Evolutionary conservation across 2,329 filamentous ascomycete genomes (phyloP).

Genomic region (Alternaria arbusti): DNA sequence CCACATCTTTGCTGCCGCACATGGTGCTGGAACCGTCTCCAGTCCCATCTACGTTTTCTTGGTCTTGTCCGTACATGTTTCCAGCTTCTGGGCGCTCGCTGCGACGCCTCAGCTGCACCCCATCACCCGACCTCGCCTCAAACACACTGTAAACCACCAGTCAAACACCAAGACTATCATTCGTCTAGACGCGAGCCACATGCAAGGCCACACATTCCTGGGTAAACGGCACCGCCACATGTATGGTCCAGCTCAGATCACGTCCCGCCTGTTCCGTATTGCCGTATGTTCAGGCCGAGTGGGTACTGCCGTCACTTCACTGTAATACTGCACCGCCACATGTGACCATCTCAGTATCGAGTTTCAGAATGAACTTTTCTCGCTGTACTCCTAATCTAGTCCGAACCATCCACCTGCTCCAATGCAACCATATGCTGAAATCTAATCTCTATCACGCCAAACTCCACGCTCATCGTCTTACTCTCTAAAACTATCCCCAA

Average conservation of each 20-base stretch:
- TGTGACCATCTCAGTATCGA: not conserved
- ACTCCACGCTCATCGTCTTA: not conserved
- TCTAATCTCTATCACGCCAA: slow-evolving; percentile 2
- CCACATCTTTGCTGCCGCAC: not conserved
- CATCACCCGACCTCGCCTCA: slow-evolving; percentile 14
- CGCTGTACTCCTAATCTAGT: not conserved
- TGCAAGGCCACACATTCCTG: not conserved
- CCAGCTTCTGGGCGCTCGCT: not conserved
- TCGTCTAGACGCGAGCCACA: slow-evolving; percentile 6
- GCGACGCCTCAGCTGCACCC: not conserved
- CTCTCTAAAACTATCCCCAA: slow-evolving; percentile 25
- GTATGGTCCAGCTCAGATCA: not conserved
- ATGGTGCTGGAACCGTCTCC: slow-evolving; percentile 6
- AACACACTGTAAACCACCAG: slow-evolving; percentile 26
- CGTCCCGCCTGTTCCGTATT: slow-evolving; percentile 6
- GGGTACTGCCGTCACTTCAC: not conserved
- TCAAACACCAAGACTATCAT: slow-evolving; percentile 13
- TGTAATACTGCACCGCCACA: not conserved
- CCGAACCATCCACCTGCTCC: not conserved
- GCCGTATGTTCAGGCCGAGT: not conserved
- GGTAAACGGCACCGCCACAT: slow-evolving; percentile 9
- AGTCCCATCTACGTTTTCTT: not conserved
- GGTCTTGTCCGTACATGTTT: slow-evolving; percentile 2
- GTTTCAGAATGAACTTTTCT: not conserved
- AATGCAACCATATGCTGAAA: not conserved